Evolutionary conservation across 805 yeast genomes (phyloP).

Genomic region (Metschnikowia borealis): DNA sequence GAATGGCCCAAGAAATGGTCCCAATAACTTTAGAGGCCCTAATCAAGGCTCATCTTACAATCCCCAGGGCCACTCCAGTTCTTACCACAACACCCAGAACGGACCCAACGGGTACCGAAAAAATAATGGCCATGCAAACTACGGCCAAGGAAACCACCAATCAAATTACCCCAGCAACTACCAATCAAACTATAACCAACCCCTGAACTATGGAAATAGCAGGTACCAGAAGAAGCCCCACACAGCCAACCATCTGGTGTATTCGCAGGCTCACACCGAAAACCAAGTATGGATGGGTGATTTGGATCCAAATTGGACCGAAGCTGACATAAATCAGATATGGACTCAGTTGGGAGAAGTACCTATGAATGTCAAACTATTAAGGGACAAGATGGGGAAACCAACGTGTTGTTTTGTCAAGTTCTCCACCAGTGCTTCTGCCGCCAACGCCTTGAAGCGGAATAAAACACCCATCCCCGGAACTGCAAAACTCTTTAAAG

Average conservation of each 20-base stretch:
- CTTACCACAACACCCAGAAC: background rate
- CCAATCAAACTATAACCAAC: background rate
- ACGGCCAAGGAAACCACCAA: constrained; percentile 5
- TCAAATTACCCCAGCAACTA: background rate
- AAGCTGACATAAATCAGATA: constrained; percentile 55
- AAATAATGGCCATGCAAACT: background rate
- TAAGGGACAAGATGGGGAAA: constrained; percentile 53
- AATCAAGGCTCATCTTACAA: background rate
- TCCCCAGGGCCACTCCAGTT: background rate
- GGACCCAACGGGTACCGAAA: constrained; percentile 3
- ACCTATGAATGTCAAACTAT: constrained; percentile 58
- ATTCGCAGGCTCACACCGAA: constrained; percentile 16
- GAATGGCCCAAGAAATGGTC: background rate
- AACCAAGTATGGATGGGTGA: constrained; percentile 85
- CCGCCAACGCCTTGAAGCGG: constrained; percentile 59
- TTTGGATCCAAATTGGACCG: constrained; percentile 81
- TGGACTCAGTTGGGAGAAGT: constrained; percentile 72
- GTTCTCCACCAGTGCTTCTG: constrained; percentile 57
- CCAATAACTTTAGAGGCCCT: background rate
- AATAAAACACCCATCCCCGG: constrained; percentile 72
- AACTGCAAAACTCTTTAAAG: constrained; percentile 51
- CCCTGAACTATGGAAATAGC: background rate
- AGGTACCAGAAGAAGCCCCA: constrained; percentile 5
- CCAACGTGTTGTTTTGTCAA: constrained; percentile 72
- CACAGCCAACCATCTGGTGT: constrained; percentile 15